Evolutionary conservation across 176 grass and related monocot species (phyloP).

Genomic region (Oryza australiensis): DNA sequence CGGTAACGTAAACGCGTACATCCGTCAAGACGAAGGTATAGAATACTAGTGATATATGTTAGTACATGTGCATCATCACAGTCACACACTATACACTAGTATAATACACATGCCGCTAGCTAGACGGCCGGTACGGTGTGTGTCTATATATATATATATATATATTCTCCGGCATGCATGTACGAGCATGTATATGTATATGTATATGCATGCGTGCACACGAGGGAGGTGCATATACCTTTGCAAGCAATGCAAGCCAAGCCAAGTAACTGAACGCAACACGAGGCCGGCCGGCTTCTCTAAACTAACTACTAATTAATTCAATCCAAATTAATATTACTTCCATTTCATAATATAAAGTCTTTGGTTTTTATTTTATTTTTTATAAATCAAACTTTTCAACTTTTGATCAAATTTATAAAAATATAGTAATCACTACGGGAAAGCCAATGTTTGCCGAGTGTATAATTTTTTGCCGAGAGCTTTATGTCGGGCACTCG

Average conservation of each 20-base stretch:
- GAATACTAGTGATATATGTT: not conserved
- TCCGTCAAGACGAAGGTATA: not conserved
- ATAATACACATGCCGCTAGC: too few species aligned
- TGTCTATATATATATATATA: not conserved
- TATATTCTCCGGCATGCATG: not conserved
- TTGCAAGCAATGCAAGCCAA: constrained; percentile 45
- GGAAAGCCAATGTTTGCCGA: too few species aligned
- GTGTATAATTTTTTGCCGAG: too few species aligned
- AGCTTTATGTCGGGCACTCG: too few species aligned
- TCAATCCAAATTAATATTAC: not conserved
- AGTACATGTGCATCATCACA: too few species aligned
- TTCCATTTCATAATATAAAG: too few species aligned
- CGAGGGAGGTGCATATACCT: constrained; percentile 25
- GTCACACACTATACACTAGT: too few species aligned
- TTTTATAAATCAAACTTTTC: too few species aligned
- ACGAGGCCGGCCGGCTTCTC: constrained; percentile 20
- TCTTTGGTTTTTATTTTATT: too few species aligned
- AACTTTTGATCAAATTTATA: too few species aligned
- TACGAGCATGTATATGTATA: not conserved
- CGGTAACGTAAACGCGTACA: constrained; percentile 42
- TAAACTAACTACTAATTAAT: not conserved
- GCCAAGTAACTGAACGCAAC: constrained; percentile 20
- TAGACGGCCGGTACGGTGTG: not conserved
- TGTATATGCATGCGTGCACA: constrained; percentile 17
- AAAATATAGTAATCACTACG: too few species aligned